These are phyloP conservation scores for Didymosphaeria variabile DNA, from an alignment of 2,329 filamentous ascomycete genomes.

Conservation along the genomic window DNA sequence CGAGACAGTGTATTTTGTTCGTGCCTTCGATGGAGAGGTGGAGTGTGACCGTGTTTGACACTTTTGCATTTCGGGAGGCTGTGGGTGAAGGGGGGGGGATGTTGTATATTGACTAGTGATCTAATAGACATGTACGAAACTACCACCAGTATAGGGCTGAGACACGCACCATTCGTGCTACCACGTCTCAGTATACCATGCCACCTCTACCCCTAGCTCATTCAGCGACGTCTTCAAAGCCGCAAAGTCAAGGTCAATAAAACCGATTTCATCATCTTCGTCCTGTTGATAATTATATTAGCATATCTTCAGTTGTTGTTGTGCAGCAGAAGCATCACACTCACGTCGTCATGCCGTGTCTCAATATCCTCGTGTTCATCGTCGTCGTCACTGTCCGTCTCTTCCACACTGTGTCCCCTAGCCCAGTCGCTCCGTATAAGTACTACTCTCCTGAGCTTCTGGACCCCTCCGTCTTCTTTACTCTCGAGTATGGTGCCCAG, in stretches of 20 bases:
- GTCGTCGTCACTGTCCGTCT: slow-evolving; percentile 17
- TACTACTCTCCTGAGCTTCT: slow-evolving; percentile 26
- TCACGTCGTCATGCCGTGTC: not conserved
- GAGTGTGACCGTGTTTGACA: too few relatives aligned
- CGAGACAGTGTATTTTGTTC: too few relatives aligned
- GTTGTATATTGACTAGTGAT: too few relatives aligned
- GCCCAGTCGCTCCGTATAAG: slow-evolving; percentile 25
- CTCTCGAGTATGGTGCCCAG: slow-evolving; percentile 22
- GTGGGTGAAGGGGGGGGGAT: too few relatives aligned
- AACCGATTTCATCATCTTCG: not conserved
- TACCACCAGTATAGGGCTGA: not conserved
- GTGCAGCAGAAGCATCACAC: not conserved
- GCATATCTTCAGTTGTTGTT: not conserved
- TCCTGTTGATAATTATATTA: slow-evolving; percentile 12
- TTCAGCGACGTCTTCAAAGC: slow-evolving; percentile 22
- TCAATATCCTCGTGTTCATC: not conserved
- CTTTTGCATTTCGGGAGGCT: too few relatives aligned
- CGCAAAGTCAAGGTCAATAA: slow-evolving; percentile 17
- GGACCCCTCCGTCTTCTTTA: slow-evolving; percentile 20
- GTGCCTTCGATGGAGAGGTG: too few relatives aligned
- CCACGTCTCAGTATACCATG: slow-evolving; percentile 30
- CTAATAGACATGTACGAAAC: too few relatives aligned
- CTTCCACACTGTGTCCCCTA: not conserved
- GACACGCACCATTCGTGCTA: not conserved
- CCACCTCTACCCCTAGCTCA: slow-evolving; percentile 26